Evolutionary conservation across 176 grass and related monocot species (phyloP).

Genomic region (Musa acuminata): DNA sequence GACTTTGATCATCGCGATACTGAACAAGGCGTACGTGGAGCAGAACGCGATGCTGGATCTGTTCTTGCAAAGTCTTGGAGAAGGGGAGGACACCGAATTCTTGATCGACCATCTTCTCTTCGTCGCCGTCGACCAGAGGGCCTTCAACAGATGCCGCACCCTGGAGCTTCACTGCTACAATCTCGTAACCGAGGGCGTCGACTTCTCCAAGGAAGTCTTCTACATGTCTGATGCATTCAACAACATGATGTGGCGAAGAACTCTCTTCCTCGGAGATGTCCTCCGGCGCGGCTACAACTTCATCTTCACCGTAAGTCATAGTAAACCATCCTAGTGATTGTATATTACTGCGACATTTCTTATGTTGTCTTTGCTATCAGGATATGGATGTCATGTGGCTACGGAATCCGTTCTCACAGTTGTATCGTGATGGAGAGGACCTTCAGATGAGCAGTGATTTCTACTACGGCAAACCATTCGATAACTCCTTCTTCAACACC

Average conservation of each 20-base stretch:
- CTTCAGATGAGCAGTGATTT: conserved; percentile 1
- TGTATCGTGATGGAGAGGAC: background rate
- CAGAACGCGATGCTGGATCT: too few species aligned
- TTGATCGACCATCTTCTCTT: conserved; percentile 51
- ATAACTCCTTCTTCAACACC: too few species aligned
- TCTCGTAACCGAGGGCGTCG: conserved; percentile 13
- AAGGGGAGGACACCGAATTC: conserved; percentile 41
- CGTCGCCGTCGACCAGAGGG: conserved; percentile 34
- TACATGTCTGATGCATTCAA: conserved; percentile 70
- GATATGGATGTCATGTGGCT: conserved; percentile 23
- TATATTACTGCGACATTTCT: background rate
- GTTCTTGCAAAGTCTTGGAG: too few species aligned
- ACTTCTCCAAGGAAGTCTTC: conserved; percentile 55
- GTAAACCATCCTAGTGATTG: too few species aligned
- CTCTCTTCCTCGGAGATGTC: conserved; percentile 48
- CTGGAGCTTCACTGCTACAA: conserved; percentile 30
- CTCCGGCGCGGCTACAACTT: conserved; percentile 50
- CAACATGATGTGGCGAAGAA: conserved; percentile 68
- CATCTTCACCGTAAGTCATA: conserved; percentile 46
- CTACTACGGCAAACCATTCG: too few species aligned
- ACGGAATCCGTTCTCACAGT: background rate
- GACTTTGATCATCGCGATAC: too few species aligned
- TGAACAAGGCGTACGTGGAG: too few species aligned
- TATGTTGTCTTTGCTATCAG: background rate
- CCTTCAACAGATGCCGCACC: conserved; percentile 26